A percentile compares a stretch with the other conserved stretches of the same genome.
Evolutionary conservation across 176 grass and related monocot genomes (phyloP).

Genomic region (Lolium multiflorum): DNA sequence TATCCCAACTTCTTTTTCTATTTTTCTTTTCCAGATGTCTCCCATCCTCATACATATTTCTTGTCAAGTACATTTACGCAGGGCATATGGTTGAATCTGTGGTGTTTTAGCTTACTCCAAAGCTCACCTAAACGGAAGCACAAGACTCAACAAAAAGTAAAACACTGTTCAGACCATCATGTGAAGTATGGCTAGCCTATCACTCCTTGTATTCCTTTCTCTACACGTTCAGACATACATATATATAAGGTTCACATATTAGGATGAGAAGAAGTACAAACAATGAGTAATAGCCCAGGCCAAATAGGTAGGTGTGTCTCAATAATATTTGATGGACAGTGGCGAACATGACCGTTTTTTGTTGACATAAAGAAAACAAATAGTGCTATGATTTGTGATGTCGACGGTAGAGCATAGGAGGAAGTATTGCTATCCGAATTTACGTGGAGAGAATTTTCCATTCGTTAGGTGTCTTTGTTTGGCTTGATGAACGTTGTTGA

Average conservation of each 20-base stretch:
- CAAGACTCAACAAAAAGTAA: no score
- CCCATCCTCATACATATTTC: neutral
- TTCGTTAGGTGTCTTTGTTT: no score
- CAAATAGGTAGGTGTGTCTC: no score
- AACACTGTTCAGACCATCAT: neutral
- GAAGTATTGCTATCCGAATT: no score
- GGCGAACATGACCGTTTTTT: no score
- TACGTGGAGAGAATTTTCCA: no score
- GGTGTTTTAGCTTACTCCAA: neutral
- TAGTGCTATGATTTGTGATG: no score
- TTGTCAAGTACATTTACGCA: neutral
- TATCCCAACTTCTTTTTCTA: neutral
- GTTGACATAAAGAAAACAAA: no score
- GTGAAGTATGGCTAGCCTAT: neutral
- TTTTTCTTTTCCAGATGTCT: neutral
- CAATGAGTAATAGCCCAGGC: no score
- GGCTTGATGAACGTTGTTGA: no score
- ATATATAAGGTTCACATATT: neutral
- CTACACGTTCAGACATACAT: neutral
- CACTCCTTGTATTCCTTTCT: neutral
- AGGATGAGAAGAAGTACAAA: neutral
- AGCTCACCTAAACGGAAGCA: neutral
- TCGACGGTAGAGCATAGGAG: no score
- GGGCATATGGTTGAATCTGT: neutral
- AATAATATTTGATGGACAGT: no score